Evolutionary conservation across 129 eudicot species (phyloP), one percentile per base, ranked within the genome.

Genomic region (Pseudognaphalium luteoalbum): DNA sequence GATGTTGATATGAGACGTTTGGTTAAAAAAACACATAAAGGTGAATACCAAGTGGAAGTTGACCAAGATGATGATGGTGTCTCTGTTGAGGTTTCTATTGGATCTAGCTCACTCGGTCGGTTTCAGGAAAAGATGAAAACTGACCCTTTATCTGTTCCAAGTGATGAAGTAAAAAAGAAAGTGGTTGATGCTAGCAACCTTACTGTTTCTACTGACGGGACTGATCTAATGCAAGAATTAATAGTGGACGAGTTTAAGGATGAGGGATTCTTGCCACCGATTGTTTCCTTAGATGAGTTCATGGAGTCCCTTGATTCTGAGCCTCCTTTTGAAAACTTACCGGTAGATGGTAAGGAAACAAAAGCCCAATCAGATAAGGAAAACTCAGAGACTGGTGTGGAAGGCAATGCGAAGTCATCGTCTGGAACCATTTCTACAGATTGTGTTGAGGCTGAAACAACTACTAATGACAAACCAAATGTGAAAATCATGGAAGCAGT

Each of bases 11-110:
- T 83, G 44, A 89, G 96, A 70, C 88, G 98, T 33, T 62, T 92
- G 79, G 98, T 92, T 78, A 90, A 83, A 75, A 92, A 92, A 76
- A 90, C 98, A 30, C 98, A 92, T 81, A 92, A 92, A 78, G 98
- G 98, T 17, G 98, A 92, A 77, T 87, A 75, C 66, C 92, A 89
- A 74, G 96, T 92, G 17, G 96, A 89, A 75, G 78, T 88, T n/a
- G 96, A 89, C 32, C 88, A 80, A 50, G 92, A 83, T 67, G 71
- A 67, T 70, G 88, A 82, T 75, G 85, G 75, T 72, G 84, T 79
- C 68, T 74, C 87, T 1, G 87, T 85, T 33, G 97, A 92, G 75
- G 89, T 92, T 37, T 79, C 96, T 52, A 75, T 67, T 17, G 90
- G 93, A 35, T 34, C 88, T 37, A 82, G 79, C 44, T 21, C 80